phyloP scores from a whole-genome alignment of 768 basidiomycete genomes.

The Mycena leptocephala region DNA sequence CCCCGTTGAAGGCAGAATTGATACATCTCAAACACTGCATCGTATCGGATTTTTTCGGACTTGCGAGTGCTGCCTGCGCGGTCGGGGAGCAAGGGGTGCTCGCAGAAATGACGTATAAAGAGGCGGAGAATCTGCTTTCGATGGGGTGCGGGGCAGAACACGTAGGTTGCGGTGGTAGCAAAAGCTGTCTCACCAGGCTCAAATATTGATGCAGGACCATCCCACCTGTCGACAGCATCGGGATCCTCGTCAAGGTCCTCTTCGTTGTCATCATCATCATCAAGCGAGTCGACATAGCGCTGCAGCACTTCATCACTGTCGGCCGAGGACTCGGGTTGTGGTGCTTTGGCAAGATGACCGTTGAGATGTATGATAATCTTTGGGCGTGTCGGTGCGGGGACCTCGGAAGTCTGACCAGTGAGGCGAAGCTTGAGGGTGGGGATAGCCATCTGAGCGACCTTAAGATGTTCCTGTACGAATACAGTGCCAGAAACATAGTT shows the following conservation, averaged over 20 bases:
- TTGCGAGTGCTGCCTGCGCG: constrained; percentile 29
- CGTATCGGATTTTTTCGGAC: constrained; percentile 33
- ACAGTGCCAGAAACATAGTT: background rate
- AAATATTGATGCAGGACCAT: constrained; percentile 41
- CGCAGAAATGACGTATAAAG: constrained; percentile 44
- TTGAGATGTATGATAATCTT: constrained; percentile 8
- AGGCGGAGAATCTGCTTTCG: constrained; percentile 39
- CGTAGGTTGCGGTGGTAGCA: constrained; percentile 24
- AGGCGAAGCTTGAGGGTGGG: constrained; percentile 1
- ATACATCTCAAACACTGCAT: constrained; percentile 46
- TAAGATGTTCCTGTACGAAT: constrained; percentile 3
- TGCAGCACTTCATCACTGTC: background rate
- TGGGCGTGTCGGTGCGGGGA: background rate
- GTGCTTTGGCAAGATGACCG: background rate
- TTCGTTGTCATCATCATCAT: constrained; percentile 13
- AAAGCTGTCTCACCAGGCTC: constrained; percentile 35
- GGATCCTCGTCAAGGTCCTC: background rate
- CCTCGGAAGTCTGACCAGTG: constrained; percentile 1
- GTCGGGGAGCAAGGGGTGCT: constrained; percentile 41
- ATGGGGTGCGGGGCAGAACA: constrained; percentile 46
- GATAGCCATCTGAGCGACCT: constrained; percentile 6
- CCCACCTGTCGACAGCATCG: background rate
- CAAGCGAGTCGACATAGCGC: background rate
- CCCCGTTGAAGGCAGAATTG: constrained; percentile 34
- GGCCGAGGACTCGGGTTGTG: background rate